Base-by-base conservation (phyloP, 176 grass and related monocot genomes). In the Pharus latifolius region DNA sequence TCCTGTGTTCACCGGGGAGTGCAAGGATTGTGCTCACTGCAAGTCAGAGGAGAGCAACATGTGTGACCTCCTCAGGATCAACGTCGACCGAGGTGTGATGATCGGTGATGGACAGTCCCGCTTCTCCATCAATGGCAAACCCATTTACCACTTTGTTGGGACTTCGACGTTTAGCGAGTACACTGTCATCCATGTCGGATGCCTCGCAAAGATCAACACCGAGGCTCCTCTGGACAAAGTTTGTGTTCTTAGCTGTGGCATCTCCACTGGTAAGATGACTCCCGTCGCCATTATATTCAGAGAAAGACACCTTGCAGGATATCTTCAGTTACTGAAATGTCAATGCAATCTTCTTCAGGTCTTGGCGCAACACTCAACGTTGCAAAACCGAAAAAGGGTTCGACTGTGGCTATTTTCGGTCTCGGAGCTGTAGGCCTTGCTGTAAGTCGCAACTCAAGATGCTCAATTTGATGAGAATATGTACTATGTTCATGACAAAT, bases 131-230 rank as follows among this genome's bases (percentile, higher is more conserved):
- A 43, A 78, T 0, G 92, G 88, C 2, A 78, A 96, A 28, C 88
- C 85, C 0, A 91, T 96, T 6, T 96, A 85, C 74, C 92, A 96
- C 50, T 96, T 96, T 14, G 84, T 96, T 0, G 92, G 88, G 0
- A 91, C 88, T 0, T 91, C 92, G 70, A 96, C 92, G 3, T 96
- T 96, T 56, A 96, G 88, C 23, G 85, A 96, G 85, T 96, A 86
- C 84, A 96, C 92, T 0, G 92, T 96, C 26, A 77, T 91, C 60
- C 92, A 96, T 72, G 82, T 87, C 0, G 92, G 88, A 0, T 96
- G 92, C 20, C 63, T 96, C 0, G 92, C 88, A 0, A 91, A 96
- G 75, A 86, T 91, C 48, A 96, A 96, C 78, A 82, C 85, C 0
- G 29, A 75, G 70, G 88, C 88, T 0, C 88, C 92, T 9, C 88